Evolutionary conservation across 2,329 filamentous ascomycete species (phyloP), one percentile per base, ranked within the genome.

Genomic region (Curvularia lunata): DNA sequence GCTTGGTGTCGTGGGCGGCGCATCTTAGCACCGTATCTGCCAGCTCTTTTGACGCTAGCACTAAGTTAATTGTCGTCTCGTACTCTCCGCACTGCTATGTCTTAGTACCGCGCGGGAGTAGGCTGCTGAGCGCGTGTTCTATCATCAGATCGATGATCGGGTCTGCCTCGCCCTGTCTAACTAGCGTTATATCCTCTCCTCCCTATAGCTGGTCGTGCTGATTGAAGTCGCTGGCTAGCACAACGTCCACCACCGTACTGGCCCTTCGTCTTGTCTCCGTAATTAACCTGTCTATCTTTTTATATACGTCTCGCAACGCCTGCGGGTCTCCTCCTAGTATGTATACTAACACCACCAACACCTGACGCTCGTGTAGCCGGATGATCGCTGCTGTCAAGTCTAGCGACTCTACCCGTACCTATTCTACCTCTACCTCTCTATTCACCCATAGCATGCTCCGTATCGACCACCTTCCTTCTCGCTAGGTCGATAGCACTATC

Each of bases 141-240:
- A 32, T 53, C 55, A 63, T 63, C 27, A 63, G 49, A 27, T 63
- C 42, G 46, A 63, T 61, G 46, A 63, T 63, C 48, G 52, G 54
- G 30, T 61, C 55, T 28, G 51, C 56, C 30, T 61, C 52, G 25
- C 54, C 52, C 21, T 61, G 55, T 43, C 55, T 63, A 27, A 45
- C 41, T 30, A 46, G 53, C 45, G 27, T 50, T 21, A 63, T 34
- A 23, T 41, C 28, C 34, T 47, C 49, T 30, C 58, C 61, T 59
- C 54, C 52, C 58, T 47, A 63, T 30, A 63, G 54, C 48, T 41
- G 55, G 37, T 61, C 53, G 49, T 61, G 50, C 46, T 48, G 55
- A 46, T 63, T 63, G 43, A 63, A 63, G 54, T 63, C 51, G 43
- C 56, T 48, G 18, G 53, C 54, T 3, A 63, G 40, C 13, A 63